Base-by-base conservation (phyloP, 208 protist genomes). In the Crithidia thermophila region DNA sequence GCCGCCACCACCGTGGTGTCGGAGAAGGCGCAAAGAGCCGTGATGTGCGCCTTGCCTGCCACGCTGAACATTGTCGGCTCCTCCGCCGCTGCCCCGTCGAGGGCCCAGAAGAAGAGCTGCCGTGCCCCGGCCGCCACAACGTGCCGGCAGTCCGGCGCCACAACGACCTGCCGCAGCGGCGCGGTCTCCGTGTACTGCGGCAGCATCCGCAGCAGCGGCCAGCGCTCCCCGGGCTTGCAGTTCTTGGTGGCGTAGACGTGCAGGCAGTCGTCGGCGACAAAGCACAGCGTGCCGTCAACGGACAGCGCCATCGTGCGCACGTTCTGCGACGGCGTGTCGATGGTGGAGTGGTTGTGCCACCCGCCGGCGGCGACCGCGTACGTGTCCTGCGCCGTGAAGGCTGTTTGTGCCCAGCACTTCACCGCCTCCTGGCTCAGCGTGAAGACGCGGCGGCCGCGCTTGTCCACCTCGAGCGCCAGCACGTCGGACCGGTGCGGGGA, bases 211-310 rank as follows among this genome's bases (percentile, higher is more conserved):
- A 95, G 55, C 28, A 75, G 63, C 20, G 77, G 59, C 87, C 87
- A 93, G 34, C 47, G 56, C 42, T 87, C 73, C 0, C 90, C 90
- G 0, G 90, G 84, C 37, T 28, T 34, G 72, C 86, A 83, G 27
- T 60, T 31, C n/a, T 43, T 58, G 33, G 85, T 61, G 20, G 64
- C 64, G 59, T 91, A 95, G 7, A 90, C 62, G 65, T 93, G 79
- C 20, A 95, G 70, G 63, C 69, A 84, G 70, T 95, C 90, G 58
- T 95, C 90, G 5, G 87, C 84, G 21, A 93, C 75, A 45, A 90
- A 86, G 63, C 90, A 95, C 21, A 93, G 66, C 8, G 80, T 85
- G 45, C 72, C 85, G 64, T 95, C 90, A 3, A 49, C 25, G 27
- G 90, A 93, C 1, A 95, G 60, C 5, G 70, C 61, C 72, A 95